phyloP scores from a whole-genome alignment of 495 filamentous ascomycete species.

The Aspergillus haitiensis region DNA sequence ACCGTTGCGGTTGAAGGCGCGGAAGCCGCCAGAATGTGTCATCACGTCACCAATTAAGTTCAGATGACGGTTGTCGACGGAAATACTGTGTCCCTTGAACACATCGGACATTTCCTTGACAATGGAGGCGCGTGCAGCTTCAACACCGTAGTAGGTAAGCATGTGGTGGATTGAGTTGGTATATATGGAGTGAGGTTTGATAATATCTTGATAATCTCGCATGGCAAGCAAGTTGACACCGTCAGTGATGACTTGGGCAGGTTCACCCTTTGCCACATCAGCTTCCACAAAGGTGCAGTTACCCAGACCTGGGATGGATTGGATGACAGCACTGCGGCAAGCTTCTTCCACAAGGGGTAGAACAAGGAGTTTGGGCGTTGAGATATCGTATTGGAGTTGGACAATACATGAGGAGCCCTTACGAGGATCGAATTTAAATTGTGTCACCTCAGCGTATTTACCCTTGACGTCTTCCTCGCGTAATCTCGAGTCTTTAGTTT shows the following conservation, averaged over 20 bases:
- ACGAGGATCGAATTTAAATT: constrained; percentile 77
- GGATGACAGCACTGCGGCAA: constrained; percentile 74
- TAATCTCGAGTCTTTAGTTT: constrained; percentile 44
- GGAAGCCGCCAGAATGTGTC: constrained; percentile 85
- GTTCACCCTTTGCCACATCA: constrained; percentile 57
- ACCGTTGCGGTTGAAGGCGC: constrained; percentile 87
- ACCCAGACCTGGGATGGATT: constrained; percentile 74
- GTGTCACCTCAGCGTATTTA: constrained; percentile 61
- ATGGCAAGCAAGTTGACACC: constrained; percentile 90
- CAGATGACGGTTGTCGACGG: constrained; percentile 87
- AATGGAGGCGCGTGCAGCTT: constrained; percentile 84
- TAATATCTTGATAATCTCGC: constrained; percentile 79
- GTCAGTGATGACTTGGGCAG: constrained; percentile 66
- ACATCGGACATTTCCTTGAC: constrained; percentile 83
- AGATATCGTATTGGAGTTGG: constrained; percentile 77
- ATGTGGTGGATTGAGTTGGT: constrained; percentile 92
- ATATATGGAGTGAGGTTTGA: constrained; percentile 82
- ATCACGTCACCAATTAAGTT: constrained; percentile 96
- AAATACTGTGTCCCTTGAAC: constrained; percentile 90
- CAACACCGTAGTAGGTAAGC: constrained; percentile 84
- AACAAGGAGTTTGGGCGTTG: constrained; percentile 88
- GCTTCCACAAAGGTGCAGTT: constrained; percentile 67
- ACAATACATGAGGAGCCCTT: constrained; percentile 74
- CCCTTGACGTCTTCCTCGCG: constrained; percentile 68
- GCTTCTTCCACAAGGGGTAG: constrained; percentile 82